Evolutionary conservation across 1,284 basidiomycete species (phyloP), one percentile per base, ranked within the genome.

Genomic region (Phenoliferia sp.): DNA sequence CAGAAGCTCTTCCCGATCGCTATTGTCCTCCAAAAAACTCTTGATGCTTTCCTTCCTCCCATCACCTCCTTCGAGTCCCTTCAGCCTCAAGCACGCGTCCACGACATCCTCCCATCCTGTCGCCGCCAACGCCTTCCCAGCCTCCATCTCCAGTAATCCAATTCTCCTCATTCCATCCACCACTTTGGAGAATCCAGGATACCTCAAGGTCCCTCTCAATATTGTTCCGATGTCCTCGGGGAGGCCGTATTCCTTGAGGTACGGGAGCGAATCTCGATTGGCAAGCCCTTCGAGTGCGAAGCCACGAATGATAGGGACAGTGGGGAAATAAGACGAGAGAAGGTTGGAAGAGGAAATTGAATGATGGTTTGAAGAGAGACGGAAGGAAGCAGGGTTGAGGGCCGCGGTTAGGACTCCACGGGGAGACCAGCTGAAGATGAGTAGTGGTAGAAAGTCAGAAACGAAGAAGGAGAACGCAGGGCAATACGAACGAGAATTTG

Each of bases 121-220:
- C n/a, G 69, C 32, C 17, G 59, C 63, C 28, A 64, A 65, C 36
- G 82, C 72, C 48, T 75, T 69, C 26, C n/a, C n/a, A n/a, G n/a
- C n/a, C n/a, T 77, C 74, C 67, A 76, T 76, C 58, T 87, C 85
- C 52, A 95, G 82, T 26, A 97, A 80, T 0, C 94, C 94, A 28
- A 94, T 80, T 15, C 79, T 76, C 62, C 86, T 85, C 82, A 95
- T 92, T 0, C 85, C 83, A 59, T 89, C 83, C 81, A 96, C 87
- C 34, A 93, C 81, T 10, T 82, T 79, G 7, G 88, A 84, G 78
- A 94, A 97, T 12, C 94, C 93, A 48, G 90, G 88, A 79, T 95
- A 95, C 77, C 92, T 85, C 59, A 97, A 80, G 1, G 94, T 97
- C 3, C 94, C 94, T 56, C 94, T 84, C 75, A 96, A 82, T 63